phyloP scores from a whole-genome alignment of 2,329 filamentous ascomycete genomes.

The Aspergillus tubingensis region DNA sequence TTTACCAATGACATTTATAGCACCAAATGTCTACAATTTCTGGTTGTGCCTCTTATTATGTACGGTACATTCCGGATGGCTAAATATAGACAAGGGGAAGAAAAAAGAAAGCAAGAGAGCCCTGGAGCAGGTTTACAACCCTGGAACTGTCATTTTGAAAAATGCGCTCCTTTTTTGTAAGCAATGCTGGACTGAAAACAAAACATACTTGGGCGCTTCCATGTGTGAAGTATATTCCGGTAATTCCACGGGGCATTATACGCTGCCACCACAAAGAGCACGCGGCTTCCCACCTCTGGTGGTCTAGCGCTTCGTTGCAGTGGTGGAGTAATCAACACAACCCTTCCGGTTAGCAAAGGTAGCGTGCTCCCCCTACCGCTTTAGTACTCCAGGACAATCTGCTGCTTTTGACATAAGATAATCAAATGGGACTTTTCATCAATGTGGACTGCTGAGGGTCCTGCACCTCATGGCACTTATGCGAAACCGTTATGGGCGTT shows the following conservation, averaged over 20 bases:
- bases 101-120: not conserved
- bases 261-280: not conserved
- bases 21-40: not conserved
- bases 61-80: not conserved
- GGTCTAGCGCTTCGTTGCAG: not conserved
- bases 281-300: not conserved
- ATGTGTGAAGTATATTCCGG: not conserved
- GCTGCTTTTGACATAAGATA: too few relatives aligned
- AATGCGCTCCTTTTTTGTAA: not conserved
- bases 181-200: not conserved
- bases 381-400: too few relatives aligned
- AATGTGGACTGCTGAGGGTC: too few relatives aligned
- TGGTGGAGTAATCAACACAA: not conserved
- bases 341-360: not conserved
- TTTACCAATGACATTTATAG: not conserved
- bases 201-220: not conserved
- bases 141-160: not conserved
- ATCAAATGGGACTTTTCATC: too few relatives aligned
- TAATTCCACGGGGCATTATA: not conserved
- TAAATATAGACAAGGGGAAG: not conserved
- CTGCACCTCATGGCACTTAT: not conserved
- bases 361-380: not conserved
- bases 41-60: not conserved
- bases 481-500: not conserved
- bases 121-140: not conserved